Percentiles rank a stretch among this genome's conserved stretches.
Evolutionary conservation across 1,284 basidiomycete species (phyloP).

Genomic region (Sparassis latifolia): DNA sequence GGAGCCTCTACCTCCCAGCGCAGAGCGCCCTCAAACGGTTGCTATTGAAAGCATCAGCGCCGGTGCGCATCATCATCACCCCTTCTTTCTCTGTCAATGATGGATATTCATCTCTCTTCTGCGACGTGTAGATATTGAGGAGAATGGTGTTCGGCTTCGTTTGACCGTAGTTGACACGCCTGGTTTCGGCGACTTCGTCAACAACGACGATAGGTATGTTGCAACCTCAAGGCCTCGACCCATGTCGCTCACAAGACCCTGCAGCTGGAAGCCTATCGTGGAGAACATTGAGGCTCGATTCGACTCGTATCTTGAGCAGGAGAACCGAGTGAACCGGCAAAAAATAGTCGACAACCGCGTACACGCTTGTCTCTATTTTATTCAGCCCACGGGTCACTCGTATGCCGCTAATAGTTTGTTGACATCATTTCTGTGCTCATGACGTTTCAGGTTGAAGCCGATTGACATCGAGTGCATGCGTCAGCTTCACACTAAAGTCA

Average conservation of each 20-base stretch:
- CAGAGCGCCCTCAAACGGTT: conserved; percentile 87
- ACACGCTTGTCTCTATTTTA: conserved; percentile 95
- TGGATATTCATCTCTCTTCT: conserved; percentile 19
- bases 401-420: conserved; percentile 36
- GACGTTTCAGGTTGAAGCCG: conserved; percentile 71
- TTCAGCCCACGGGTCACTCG: conserved; percentile 96
- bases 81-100: background rate
- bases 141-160: conserved; percentile 90
- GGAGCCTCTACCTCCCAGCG: conserved; percentile 74
- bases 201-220: conserved; percentile 87
- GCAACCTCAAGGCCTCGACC: background rate
- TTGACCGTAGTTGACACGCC: conserved; percentile 97
- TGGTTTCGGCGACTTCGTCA: conserved; percentile 95
- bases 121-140: conserved; percentile 81
- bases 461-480: conserved; percentile 98
- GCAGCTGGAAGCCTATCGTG: conserved; percentile 93
- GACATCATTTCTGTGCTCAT: conserved; percentile 7
- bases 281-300: conserved; percentile 97
- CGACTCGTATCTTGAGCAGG: conserved; percentile 94
- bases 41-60: conserved; percentile 95
- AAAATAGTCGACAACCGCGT: conserved; percentile 87
- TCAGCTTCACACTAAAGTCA: conserved; percentile 91
- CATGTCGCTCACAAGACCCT: conserved; percentile 1
- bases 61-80: conserved; percentile 45
- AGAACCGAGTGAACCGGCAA: conserved; percentile 91